Conservation (phyloP, 192 early-diverging fungal genomes). For the Coemansia sp. region DNA sequence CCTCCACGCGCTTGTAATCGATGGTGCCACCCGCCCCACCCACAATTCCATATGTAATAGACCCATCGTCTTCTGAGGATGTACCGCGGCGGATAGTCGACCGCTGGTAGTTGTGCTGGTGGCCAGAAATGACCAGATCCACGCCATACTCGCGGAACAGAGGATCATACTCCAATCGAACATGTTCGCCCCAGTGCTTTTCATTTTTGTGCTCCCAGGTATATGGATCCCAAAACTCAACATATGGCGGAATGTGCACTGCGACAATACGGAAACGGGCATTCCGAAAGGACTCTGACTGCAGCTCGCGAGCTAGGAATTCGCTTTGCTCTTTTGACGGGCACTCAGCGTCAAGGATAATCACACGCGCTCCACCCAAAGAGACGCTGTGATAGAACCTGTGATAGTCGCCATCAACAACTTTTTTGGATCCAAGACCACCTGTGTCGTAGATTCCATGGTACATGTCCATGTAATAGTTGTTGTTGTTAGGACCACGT, state of each 20-base stretch:
- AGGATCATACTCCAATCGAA: slow-evolving; percentile 64
- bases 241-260: slow-evolving; percentile 73
- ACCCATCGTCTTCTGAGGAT: slow-evolving; percentile 37
- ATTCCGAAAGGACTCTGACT: slow-evolving; percentile 53
- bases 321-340: slow-evolving; percentile 61
- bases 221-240: slow-evolving; percentile 75
- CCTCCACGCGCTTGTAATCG: slow-evolving; percentile 63
- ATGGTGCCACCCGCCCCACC: slow-evolving; percentile 72
- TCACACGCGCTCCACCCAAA: slow-evolving; percentile 63
- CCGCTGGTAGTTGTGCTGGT: slow-evolving; percentile 79
- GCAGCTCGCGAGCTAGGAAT: slow-evolving; percentile 64
- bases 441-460: slow-evolving; percentile 34
- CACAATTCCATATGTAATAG: slow-evolving; percentile 68
- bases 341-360: slow-evolving; percentile 70
- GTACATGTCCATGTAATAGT: slow-evolving; percentile 50
- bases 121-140: slow-evolving; percentile 75
- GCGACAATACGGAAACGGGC: slow-evolving; percentile 67
- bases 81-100: slow-evolving; percentile 22
- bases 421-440: slow-evolving; percentile 10
- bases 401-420: slow-evolving; percentile 35
- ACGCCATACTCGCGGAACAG: slow-evolving; percentile 67
- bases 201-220: slow-evolving; percentile 68
- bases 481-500: slow-evolving; percentile 53
- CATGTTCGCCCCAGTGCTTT: slow-evolving; percentile 70
- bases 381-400: slow-evolving; percentile 45